Conservation (phyloP, 176 grass and related monocot genomes). For the Carex pumila region DNA sequence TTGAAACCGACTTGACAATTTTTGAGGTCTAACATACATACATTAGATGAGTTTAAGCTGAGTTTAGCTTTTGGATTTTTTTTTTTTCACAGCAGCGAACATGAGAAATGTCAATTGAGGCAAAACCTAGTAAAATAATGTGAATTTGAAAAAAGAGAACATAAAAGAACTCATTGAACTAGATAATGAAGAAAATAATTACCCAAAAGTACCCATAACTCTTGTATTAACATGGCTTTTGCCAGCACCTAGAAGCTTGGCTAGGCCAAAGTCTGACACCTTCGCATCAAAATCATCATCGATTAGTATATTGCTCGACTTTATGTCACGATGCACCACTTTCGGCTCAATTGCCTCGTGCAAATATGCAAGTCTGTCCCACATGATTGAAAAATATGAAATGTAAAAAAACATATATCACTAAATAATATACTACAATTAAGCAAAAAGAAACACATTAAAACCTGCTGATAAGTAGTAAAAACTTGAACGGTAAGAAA, state of each 20-base stretch:
- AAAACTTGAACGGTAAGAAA: background rate
- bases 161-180: background rate
- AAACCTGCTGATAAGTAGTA: background rate
- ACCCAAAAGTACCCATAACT: slow-evolving; percentile 99
- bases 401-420: background rate
- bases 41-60: background rate
- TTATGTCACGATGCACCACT: slow-evolving; percentile 93
- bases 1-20: background rate
- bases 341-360: slow-evolving; percentile 96
- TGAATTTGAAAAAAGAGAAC: background rate
- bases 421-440: background rate
- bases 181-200: slow-evolving; percentile 21
- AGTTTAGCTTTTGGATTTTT: background rate
- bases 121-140: background rate
- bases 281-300: slow-evolving; percentile 95
- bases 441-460: background rate
- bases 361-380: slow-evolving; percentile 79
- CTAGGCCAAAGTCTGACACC: slow-evolving; percentile 93
- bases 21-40: background rate
- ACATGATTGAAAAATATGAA: background rate
- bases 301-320: slow-evolving; percentile 42
- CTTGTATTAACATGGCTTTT: slow-evolving; percentile 96
- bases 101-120: background rate
- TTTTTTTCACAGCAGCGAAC: background rate
- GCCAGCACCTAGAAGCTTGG: slow-evolving; percentile 95